phyloP scores from a whole-genome alignment of 805 yeast species.

The Barnettozyma vustinii region DNA sequence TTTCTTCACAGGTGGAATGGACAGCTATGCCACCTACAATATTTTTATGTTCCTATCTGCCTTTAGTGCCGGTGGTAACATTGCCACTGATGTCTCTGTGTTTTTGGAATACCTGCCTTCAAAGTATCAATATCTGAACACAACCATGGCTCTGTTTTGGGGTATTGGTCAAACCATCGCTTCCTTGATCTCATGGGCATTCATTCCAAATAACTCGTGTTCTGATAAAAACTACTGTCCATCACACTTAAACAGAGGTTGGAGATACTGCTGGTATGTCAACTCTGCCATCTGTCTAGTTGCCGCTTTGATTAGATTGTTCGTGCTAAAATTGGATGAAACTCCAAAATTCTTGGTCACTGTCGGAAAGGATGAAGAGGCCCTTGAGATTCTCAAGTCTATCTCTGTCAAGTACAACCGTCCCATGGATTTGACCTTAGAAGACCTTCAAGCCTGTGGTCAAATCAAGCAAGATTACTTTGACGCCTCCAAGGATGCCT shows the following conservation, averaged over 20 bases:
- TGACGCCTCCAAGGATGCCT: neutral
- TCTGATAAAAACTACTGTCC: slow-evolving; percentile 36
- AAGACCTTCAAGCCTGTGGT: slow-evolving; percentile 42
- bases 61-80: slow-evolving; percentile 47
- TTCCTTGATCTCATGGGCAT: slow-evolving; percentile 46
- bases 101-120: slow-evolving; percentile 46
- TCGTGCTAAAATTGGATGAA: slow-evolving; percentile 40
- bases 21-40: slow-evolving; percentile 41
- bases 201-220: slow-evolving; percentile 44
- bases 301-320: slow-evolving; percentile 42
- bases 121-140: slow-evolving; percentile 43
- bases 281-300: slow-evolving; percentile 45
- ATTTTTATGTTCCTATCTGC: slow-evolving; percentile 40
- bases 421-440: slow-evolving; percentile 37
- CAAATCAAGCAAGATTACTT: slow-evolving; percentile 28
- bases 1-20: slow-evolving; percentile 41
- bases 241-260: slow-evolving; percentile 45
- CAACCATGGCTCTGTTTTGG: slow-evolving; percentile 51
- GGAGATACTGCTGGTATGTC: slow-evolving; percentile 53
- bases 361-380: slow-evolving; percentile 44
- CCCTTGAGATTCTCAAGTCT: slow-evolving; percentile 36
- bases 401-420: slow-evolving; percentile 44
- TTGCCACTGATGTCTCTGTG: slow-evolving; percentile 47
- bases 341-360: slow-evolving; percentile 49
- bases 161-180: slow-evolving; percentile 53